phyloP scores from a whole-genome alignment of 768 basidiomycete species.

The Leccinum sublutescens region DNA sequence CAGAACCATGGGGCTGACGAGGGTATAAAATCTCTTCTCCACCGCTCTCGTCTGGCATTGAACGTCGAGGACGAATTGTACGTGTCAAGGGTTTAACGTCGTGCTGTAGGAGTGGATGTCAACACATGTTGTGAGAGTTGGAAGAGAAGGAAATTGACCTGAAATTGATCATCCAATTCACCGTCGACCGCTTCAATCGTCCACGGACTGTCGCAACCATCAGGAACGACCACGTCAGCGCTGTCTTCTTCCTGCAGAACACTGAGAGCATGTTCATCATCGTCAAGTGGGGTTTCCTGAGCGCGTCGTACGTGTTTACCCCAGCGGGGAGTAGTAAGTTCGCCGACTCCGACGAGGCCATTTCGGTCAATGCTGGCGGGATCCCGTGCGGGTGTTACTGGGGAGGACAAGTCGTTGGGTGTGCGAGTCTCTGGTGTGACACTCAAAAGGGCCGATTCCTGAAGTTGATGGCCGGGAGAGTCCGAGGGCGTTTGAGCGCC shows the following conservation, averaged over 20 bases:
- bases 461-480: slow-evolving; percentile 54
- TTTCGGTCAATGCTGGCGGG: slow-evolving; percentile 81
- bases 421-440: slow-evolving; percentile 62
- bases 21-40: slow-evolving; percentile 91
- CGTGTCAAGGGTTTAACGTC: slow-evolving; percentile 47
- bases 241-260: slow-evolving; percentile 32
- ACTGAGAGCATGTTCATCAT: slow-evolving; percentile 38
- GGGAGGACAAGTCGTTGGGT: slow-evolving; percentile 55
- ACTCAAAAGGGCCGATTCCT: slow-evolving; percentile 36
- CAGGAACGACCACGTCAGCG: slow-evolving; percentile 43
- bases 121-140: neutral
- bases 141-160: slow-evolving; percentile 40
- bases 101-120: slow-evolving; percentile 32
- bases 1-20: slow-evolving; percentile 46
- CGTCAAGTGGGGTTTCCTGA: slow-evolving; percentile 37
- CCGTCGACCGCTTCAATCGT: slow-evolving; percentile 86
- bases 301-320: slow-evolving; percentile 48
- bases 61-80: slow-evolving; percentile 57
- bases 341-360: slow-evolving; percentile 90
- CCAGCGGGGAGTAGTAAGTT: slow-evolving; percentile 97
- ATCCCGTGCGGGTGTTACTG: slow-evolving; percentile 72
- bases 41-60: slow-evolving; percentile 79
- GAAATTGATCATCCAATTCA: slow-evolving; percentile 67
- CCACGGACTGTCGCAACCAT: slow-evolving; percentile 77
- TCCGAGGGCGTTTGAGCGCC: slow-evolving; percentile 66